These are phyloP conservation scores for Mortierella sp. DNA, from an alignment of 371 early-diverging fungal genomes.

Conservation along the genomic window DNA sequence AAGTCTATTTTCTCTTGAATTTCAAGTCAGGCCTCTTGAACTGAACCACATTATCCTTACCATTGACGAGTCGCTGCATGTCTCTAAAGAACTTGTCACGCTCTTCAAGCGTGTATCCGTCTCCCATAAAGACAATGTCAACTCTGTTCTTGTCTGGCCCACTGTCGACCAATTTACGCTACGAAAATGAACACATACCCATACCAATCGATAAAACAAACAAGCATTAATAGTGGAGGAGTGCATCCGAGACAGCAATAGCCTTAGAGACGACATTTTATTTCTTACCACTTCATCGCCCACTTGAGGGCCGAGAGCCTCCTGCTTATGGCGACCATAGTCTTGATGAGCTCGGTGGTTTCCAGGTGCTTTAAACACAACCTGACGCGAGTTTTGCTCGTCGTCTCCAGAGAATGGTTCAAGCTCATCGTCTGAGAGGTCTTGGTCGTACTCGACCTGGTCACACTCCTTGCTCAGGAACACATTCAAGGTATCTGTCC, in stretches of 20 bases:
- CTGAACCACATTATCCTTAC: slow-evolving; percentile 11
- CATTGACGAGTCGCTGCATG: slow-evolving; percentile 60
- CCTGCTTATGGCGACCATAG: no score
- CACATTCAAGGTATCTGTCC: slow-evolving; percentile 1
- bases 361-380: no score
- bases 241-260: no score
- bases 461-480: slow-evolving; percentile 33
- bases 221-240: no score
- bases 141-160: slow-evolving; percentile 65
- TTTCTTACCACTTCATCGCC: slow-evolving; percentile 40
- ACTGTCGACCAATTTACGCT: slow-evolving; percentile 52
- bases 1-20: neutral
- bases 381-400: no score
- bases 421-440: no score
- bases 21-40: neutral
- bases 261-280: no score
- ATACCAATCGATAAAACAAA: neutral
- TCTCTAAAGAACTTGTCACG: slow-evolving; percentile 60
- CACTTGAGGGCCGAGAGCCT: slow-evolving; percentile 1
- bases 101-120: slow-evolving; percentile 65
- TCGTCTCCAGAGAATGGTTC: no score
- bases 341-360: no score
- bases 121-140: slow-evolving; percentile 73
- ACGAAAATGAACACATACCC: no score
- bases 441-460: neutral